These are phyloP conservation scores for Lycium barbarum DNA, from an alignment of 257 asterid species.

Conservation along the genomic window DNA sequence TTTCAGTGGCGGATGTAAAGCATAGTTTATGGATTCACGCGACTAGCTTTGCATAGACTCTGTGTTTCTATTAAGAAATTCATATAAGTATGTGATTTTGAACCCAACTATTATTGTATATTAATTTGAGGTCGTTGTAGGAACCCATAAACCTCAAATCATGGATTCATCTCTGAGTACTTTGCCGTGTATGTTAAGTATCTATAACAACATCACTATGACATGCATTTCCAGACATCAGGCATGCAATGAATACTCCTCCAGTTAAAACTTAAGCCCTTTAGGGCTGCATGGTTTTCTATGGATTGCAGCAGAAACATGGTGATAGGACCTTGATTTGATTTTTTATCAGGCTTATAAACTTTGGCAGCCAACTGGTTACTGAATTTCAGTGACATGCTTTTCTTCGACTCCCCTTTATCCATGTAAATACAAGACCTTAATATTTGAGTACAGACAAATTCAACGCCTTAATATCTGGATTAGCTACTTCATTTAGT, in stretches of 20 bases:
- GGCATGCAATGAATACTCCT: neutral
- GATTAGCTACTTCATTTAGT: neutral
- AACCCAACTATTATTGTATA: too few species aligned
- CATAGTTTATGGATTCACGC: too few species aligned
- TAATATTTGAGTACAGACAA: neutral
- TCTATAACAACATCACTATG: neutral
- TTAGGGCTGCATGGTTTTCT: neutral
- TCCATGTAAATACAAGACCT: neutral
- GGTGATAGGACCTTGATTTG: neutral
- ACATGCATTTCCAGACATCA: neutral
- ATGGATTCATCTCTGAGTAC: too few species aligned
- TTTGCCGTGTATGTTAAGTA: neutral
- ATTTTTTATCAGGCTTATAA: neutral
- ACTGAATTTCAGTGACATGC: neutral
- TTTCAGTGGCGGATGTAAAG: too few species aligned
- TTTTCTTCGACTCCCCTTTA: neutral
- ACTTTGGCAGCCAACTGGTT: neutral
- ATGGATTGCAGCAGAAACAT: neutral
- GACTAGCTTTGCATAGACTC: too few species aligned
- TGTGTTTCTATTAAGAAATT: too few species aligned
- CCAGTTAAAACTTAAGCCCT: too few species aligned
- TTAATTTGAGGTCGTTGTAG: too few species aligned
- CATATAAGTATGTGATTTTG: too few species aligned
- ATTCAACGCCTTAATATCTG: neutral
- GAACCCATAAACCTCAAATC: too few species aligned